phyloP scores from a whole-genome alignment of 768 basidiomycete genomes.

The Russula earlei region DNA sequence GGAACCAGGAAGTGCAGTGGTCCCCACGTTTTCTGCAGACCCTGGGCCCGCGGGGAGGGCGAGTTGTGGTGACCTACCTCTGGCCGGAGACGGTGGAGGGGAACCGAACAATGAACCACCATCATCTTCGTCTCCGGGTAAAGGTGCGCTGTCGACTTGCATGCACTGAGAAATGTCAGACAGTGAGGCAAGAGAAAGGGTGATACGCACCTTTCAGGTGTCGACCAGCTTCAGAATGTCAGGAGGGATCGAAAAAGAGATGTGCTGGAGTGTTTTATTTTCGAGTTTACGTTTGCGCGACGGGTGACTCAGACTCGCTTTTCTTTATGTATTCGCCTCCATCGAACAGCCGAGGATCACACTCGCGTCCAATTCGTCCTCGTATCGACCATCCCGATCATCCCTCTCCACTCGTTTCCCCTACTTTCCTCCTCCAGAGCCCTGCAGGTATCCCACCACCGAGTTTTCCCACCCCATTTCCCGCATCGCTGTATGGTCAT shows the following conservation, averaged over 20 bases:
- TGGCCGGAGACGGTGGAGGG: slow-evolving; percentile 57
- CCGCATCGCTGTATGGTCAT: not conserved
- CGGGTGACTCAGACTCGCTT: no score
- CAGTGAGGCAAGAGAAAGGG: not conserved
- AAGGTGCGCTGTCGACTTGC: slow-evolving; percentile 16
- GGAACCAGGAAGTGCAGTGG: slow-evolving; percentile 98
- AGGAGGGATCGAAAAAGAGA: not conserved
- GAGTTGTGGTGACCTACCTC: slow-evolving; percentile 47
- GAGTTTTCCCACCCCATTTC: not conserved
- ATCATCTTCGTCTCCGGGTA: slow-evolving; percentile 22
- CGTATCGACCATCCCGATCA: not conserved
- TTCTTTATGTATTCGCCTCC: not conserved
- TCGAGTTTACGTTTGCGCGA: no score
- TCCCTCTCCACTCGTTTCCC: not conserved
- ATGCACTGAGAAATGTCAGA: slow-evolving; percentile 17
- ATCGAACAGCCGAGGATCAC: slow-evolving; percentile 4
- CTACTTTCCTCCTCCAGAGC: not conserved
- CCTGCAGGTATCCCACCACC: not conserved
- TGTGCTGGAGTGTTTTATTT: no score
- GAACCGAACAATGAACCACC: slow-evolving; percentile 69
- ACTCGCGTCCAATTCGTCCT: not conserved
- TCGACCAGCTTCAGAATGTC: slow-evolving; percentile 5
- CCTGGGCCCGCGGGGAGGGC: slow-evolving; percentile 44
- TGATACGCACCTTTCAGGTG: slow-evolving; percentile 5
- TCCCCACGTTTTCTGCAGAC: slow-evolving; percentile 83